These are phyloP conservation scores for Volvox reticuliferus DNA, from an alignment of 139 green algal species.

Conservation along the genomic window DNA sequence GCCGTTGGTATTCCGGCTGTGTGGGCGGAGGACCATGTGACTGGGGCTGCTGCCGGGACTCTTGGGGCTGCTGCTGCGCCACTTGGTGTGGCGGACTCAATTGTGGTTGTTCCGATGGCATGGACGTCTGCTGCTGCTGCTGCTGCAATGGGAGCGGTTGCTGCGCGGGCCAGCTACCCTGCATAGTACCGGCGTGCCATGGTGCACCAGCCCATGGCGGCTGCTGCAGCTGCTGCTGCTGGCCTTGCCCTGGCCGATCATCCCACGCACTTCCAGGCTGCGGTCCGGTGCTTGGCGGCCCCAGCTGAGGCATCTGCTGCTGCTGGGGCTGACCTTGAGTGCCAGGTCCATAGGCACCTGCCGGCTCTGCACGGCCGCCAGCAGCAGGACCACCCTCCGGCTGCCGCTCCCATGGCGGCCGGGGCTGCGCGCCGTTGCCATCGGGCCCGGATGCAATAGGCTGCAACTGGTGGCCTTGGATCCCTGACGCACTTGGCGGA, in stretches of 20 bases:
- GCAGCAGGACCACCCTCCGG: background rate
- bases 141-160: background rate
- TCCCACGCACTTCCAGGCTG: background rate
- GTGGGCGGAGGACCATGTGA: background rate
- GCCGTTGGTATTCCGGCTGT: constrained; percentile 3
- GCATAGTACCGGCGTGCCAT: background rate
- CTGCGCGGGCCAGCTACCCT: background rate
- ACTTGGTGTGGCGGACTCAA: background rate
- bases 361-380: background rate
- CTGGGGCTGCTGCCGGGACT: background rate
- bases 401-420: background rate
- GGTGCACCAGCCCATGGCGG: background rate
- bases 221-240: constrained; percentile 1
- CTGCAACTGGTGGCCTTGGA: background rate
- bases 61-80: background rate
- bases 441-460: background rate
- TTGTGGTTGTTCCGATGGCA: background rate
- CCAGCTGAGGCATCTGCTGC: background rate
- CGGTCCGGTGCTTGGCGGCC: background rate
- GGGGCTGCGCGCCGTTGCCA: background rate
- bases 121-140: background rate
- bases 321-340: background rate
- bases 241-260: background rate
- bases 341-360: background rate
- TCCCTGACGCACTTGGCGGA: background rate